Evolutionary conservation across 2,329 filamentous ascomycete species (phyloP).

Genomic region (Periconia sp.): DNA sequence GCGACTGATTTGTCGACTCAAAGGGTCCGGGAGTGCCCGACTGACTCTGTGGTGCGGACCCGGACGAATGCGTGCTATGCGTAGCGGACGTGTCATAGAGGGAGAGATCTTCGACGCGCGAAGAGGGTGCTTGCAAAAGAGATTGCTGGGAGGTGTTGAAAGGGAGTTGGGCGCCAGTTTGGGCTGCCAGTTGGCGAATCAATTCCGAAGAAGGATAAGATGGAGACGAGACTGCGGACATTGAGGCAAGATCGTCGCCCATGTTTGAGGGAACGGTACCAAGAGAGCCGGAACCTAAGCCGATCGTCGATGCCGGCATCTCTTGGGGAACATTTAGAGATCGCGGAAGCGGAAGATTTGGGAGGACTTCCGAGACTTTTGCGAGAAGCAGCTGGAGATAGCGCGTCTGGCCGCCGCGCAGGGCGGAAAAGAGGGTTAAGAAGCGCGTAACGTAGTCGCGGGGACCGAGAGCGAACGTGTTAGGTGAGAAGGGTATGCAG

Average conservation of each 20-base stretch:
- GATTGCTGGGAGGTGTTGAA: constrained; percentile 40
- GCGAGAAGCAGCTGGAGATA: constrained; percentile 78
- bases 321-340: constrained; percentile 39
- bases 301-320: constrained; percentile 33
- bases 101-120: constrained; percentile 43
- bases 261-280: constrained; percentile 38
- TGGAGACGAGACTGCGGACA: constrained; percentile 32
- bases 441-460: constrained; percentile 75
- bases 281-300: constrained; percentile 28
- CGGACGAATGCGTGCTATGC: constrained; percentile 40
- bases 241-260: constrained; percentile 33
- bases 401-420: constrained; percentile 77
- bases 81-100: constrained; percentile 37
- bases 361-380: constrained; percentile 76
- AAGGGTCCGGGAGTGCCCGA: constrained; percentile 43
- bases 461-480: constrained; percentile 63
- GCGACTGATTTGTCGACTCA: constrained; percentile 29
- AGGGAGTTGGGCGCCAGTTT: constrained; percentile 42
- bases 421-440: constrained; percentile 68
- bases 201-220: constrained; percentile 40
- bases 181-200: constrained; percentile 43
- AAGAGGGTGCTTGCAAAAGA: constrained; percentile 35
- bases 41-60: constrained; percentile 37
- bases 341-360: constrained; percentile 50
- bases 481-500: constrained; percentile 61